phyloP scores from a whole-genome alignment of 2,329 filamentous ascomycete genomes.

The Cladobotryum mycophilum region DNA sequence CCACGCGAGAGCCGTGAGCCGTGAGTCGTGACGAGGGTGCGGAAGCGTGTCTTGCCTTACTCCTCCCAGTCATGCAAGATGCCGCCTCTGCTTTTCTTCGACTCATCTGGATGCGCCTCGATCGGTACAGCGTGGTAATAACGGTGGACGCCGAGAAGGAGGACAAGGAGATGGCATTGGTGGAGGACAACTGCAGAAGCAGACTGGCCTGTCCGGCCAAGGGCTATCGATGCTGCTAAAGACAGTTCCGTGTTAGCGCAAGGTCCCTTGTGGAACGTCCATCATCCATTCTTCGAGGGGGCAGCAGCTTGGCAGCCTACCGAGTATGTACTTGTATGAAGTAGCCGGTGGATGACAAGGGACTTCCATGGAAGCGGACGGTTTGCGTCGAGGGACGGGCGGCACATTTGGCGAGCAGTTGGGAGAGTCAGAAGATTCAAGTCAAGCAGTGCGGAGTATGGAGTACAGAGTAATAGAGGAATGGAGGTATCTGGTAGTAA shows the following conservation, averaged over 20 bases:
- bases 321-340: too few species aligned
- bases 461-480: too few species aligned
- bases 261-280: not conserved
- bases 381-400: too few species aligned
- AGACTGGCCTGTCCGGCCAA: not conserved
- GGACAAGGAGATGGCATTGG: not conserved
- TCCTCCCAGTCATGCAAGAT: not conserved
- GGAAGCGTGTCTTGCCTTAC: not conserved
- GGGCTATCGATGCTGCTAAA: not conserved
- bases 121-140: not conserved
- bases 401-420: too few species aligned
- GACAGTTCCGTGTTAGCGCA: not conserved
- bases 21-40: too few species aligned
- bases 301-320: too few species aligned
- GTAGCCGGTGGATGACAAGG: too few species aligned
- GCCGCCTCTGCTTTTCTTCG: not conserved
- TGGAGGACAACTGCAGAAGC: not conserved
- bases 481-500: not conserved
- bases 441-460: too few species aligned
- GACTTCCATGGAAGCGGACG: too few species aligned
- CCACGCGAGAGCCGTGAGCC: not conserved
- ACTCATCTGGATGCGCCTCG: not conserved
- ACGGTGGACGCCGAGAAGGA: not conserved
- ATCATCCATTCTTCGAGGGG: too few species aligned
- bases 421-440: too few species aligned